Conservation (phyloP, 768 basidiomycete genomes). For the Coprinopsis cinerea region DNA sequence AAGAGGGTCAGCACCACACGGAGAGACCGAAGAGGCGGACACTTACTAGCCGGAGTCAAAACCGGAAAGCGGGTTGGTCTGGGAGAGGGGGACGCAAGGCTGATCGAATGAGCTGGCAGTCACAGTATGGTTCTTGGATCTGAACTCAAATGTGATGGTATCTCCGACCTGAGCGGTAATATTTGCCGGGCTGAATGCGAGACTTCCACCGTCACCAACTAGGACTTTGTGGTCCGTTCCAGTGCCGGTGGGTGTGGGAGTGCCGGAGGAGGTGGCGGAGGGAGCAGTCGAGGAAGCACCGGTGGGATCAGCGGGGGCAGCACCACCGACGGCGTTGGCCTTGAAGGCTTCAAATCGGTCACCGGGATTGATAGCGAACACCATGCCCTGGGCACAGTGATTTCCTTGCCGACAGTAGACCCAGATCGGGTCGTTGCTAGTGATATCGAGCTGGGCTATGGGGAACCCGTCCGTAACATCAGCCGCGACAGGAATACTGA, state of each 20-base stretch:
- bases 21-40: neutral
- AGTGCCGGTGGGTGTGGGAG: neutral
- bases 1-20: constrained; percentile 4
- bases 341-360: constrained; percentile 49
- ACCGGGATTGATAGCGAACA: constrained; percentile 43
- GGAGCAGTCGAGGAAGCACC: constrained; percentile 20
- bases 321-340: constrained; percentile 40
- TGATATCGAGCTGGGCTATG: constrained; percentile 36
- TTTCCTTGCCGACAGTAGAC: constrained; percentile 13
- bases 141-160: constrained; percentile 44
- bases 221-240: constrained; percentile 32
- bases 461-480: constrained; percentile 38
- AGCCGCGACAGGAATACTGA: constrained; percentile 42
- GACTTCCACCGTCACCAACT: constrained; percentile 35
- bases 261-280: neutral
- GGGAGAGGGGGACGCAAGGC: constrained; percentile 39
- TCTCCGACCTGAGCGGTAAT: constrained; percentile 43
- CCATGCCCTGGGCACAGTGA: constrained; percentile 19
- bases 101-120: constrained; percentile 34
- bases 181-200: constrained; percentile 38
- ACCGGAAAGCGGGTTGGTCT: constrained; percentile 34
- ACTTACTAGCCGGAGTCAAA: constrained; percentile 45
- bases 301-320: constrained; percentile 21
- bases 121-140: constrained; percentile 44
- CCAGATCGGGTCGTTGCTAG: constrained; percentile 12